Base-by-base conservation (phyloP, 257 asterid species). In the Gentiana straminea region DNA sequence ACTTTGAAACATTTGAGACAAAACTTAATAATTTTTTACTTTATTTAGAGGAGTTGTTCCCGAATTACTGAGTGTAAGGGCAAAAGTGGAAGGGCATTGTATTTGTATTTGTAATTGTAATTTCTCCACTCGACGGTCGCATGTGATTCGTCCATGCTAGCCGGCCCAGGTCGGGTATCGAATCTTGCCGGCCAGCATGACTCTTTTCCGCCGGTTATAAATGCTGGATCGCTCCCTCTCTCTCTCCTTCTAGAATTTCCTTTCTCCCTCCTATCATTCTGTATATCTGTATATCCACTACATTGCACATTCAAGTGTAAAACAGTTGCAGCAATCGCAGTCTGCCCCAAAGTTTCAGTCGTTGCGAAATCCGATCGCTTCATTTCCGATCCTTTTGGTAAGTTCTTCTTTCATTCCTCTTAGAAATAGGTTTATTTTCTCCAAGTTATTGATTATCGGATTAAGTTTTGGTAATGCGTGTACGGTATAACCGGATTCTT, bases 111-210 rank as follows among this genome's bases (percentile, higher is more conserved):
- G 61, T 13, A 44, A 5, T 55, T 56, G 73, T 55, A 68, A 36
- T 59, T 32, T 35, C 54, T 64, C 7, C 38, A 60, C 46, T 61
- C 57, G 60, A 74, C 68, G 76, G 60, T 57, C 76, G 65, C 70
- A 66, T 58, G 67, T 74, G 59, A 62, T 54, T 60, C 59, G 61
- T 70, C 71, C 73, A 64, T 63, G 58, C 64, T 64, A 63, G 77
- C 84, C 84, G 81, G 75, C 86, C 80, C 64, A 52, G 57, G 64
- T 68, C 71, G 68, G 83, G 81, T 71, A 71, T 9, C 62, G 51
- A 73, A 66, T 49, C 60, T 59, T 71, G 79, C 79, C 78, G 81
- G 59, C 83, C 57, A 61, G 37, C 59, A 66, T 63, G 56, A 44
- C 74, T 67, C 55, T 38, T 69, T 32, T 68, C 58, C 75, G 72